Base-by-base conservation (phyloP, 1,284 basidiomycete species). In the Trametes pubescens region DNA sequence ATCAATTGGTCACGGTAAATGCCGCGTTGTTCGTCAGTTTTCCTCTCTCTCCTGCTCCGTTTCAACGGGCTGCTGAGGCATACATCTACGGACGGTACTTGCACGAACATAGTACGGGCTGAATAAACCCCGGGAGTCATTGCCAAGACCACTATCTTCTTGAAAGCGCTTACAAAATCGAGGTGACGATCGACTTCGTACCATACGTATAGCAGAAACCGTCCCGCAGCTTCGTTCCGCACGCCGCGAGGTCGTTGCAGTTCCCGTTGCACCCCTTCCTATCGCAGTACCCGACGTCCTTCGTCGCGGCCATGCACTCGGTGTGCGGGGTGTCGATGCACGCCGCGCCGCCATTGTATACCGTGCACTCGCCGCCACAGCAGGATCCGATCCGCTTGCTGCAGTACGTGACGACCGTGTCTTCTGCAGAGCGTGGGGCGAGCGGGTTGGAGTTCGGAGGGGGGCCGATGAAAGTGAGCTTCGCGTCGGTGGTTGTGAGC, bases 251-350 rank as follows among this genome's bases (percentile, higher is more conserved):
- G 4, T 11, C 46, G n/a, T 37, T 38, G 55, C 55, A 57, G 32
- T 35, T 35, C 21, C 55, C 55, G 2, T 48, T 9, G 21, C 55
- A 57, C 44, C 32, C 55, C 14, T 24, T 37, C 44, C 48, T 38
- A 14, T 47, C 46, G 32, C 55, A 57, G 44, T 37, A 57, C 40
- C 55, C 55, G 32, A 57, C 37, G 55, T 57, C 21, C 46, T 57
- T 47, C 24, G 26, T 48, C 46, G 55, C 46, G 13, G 44, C 34
- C 16, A 57, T 21, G 32, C 55, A 57, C 44, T 55, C 35, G 8
- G 43, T 34, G 26, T 44, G 16, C 2, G 54, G 43, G 11, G 21
- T 22, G 26, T 55, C 54, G 26, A 55, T 18, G 40, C 54, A 55
- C 26, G 10, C 26, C 24, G 54, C n/a, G 8, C 54, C 54, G 40